A percentile compares a stretch with the other conserved stretches of the same genome.
These are phyloP conservation scores for Naganishia liquefaciens DNA, from an alignment of 1,284 basidiomycete genomes.

Conservation along the genomic window DNA sequence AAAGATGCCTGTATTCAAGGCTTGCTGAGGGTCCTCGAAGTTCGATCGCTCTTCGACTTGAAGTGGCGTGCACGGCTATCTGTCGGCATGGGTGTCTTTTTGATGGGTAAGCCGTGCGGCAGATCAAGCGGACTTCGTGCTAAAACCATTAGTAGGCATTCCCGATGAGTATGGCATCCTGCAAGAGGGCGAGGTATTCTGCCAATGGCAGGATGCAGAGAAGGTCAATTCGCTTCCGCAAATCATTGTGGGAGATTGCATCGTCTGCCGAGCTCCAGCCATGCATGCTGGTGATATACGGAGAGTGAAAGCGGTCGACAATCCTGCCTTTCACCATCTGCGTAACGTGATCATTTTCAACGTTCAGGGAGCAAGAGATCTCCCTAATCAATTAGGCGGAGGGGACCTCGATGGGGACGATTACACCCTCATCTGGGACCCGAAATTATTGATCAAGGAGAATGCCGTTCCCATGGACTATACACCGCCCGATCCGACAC, in stretches of 20 bases:
- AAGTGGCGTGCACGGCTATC: conserved; percentile 52
- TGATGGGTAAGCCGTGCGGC: conserved; percentile 43
- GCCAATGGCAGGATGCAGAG: conserved; percentile 48
- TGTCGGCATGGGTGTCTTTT: conserved; percentile 46
- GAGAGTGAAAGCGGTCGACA: conserved; percentile 46
- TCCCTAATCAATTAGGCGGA: conserved; percentile 53
- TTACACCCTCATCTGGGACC: conserved; percentile 54
- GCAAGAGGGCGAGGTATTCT: conserved; percentile 50
- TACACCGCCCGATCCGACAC: conserved; percentile 42
- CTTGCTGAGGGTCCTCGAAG: conserved; percentile 47
- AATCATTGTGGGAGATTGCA: conserved; percentile 44
- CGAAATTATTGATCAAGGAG: conserved; percentile 43
- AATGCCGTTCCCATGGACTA: conserved; percentile 49
- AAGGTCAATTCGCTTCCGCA: conserved; percentile 34
- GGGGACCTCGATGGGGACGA: conserved; percentile 54
- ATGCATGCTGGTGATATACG: conserved; percentile 49
- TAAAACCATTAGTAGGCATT: conserved; percentile 2
- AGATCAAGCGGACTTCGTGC: neutral
- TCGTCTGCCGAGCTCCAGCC: conserved; percentile 52
- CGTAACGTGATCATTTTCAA: conserved; percentile 54
- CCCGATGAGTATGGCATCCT: conserved; percentile 48
- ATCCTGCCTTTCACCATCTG: conserved; percentile 46
- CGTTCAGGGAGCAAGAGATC: conserved; percentile 45
- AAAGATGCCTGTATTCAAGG: conserved; percentile 48
- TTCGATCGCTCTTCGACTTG: conserved; percentile 49